Percentiles rank a stretch among this genome's conserved stretches.
Evolutionary conservation across 495 filamentous ascomycete species (phyloP).

Genomic region (Massariosphaeria phaeospora): DNA sequence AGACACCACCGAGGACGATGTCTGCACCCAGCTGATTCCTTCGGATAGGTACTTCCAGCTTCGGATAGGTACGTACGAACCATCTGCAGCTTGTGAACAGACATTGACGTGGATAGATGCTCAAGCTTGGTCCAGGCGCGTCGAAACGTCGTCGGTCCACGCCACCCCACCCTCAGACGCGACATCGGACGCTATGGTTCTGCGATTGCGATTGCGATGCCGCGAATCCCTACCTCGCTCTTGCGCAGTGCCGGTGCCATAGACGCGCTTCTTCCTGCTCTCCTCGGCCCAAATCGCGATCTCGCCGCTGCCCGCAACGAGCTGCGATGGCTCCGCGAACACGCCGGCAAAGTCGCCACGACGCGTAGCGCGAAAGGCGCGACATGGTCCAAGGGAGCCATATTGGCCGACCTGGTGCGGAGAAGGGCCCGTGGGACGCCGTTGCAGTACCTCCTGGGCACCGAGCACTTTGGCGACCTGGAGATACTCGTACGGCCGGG

Average conservation of each 20-base stretch:
- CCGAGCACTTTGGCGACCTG: conserved; percentile 80
- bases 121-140: too few relatives aligned
- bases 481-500: conserved; percentile 70
- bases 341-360: conserved; percentile 41
- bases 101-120: too few relatives aligned
- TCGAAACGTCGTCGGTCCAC: too few relatives aligned
- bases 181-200: background rate
- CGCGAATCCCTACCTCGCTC: conserved; percentile 60
- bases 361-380: conserved; percentile 8
- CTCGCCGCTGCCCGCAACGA: conserved; percentile 66
- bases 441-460: conserved; percentile 84
- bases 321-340: conserved; percentile 78
- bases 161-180: too few relatives aligned
- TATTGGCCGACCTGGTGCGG: conserved; percentile 38
- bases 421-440: conserved; percentile 62
- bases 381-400: conserved; percentile 1
- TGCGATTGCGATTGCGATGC: conserved; percentile 51
- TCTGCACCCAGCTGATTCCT: too few relatives aligned
- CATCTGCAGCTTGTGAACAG: too few relatives aligned
- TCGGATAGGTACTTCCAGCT: too few relatives aligned
- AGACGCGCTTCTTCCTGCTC: conserved; percentile 56
- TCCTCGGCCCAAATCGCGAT: conserved; percentile 67
- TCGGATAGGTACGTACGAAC: too few relatives aligned
- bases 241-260: conserved; percentile 54
- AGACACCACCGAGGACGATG: too few relatives aligned